Evolutionary conservation across 495 filamentous ascomycete species (phyloP).

Genomic region (Aspergillus funiculosus): DNA sequence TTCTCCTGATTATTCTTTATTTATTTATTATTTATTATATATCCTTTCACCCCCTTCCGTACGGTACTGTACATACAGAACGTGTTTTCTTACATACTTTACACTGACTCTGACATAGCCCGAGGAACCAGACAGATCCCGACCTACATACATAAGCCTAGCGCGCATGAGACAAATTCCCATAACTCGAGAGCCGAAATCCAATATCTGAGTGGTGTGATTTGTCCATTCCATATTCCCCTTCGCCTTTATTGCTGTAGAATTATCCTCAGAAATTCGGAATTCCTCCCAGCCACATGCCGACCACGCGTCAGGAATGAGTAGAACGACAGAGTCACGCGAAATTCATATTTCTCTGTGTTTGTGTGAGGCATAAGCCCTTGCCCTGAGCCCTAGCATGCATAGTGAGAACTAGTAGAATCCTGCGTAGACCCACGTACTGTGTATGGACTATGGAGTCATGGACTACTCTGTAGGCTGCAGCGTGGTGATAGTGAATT

Average conservation of each 20-base stretch:
- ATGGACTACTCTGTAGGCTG: too few relatives aligned
- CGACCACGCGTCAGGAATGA: slow-evolving; percentile 18
- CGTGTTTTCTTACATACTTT: slow-evolving; percentile 2
- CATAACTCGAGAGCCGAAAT: not conserved
- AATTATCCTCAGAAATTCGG: too few relatives aligned
- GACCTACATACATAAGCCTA: slow-evolving; percentile 8
- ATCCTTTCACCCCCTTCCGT: not conserved
- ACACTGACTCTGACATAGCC: not conserved
- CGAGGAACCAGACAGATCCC: not conserved
- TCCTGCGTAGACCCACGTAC: too few relatives aligned
- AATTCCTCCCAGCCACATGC: slow-evolving; percentile 14
- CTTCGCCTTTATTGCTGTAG: not conserved
- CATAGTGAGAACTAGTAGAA: too few relatives aligned
- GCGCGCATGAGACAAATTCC: slow-evolving; percentile 5
- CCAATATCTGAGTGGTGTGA: slow-evolving; percentile 4
- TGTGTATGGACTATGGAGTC: too few relatives aligned
- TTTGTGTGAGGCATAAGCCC: slow-evolving; percentile 15
- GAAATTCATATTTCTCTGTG: too few relatives aligned
- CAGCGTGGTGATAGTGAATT: too few relatives aligned
- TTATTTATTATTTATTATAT: slow-evolving; percentile 6
- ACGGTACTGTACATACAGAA: slow-evolving; percentile 7
- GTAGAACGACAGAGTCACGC: not conserved
- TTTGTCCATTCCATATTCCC: slow-evolving; percentile 1
- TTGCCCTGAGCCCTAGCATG: slow-evolving; percentile 26
- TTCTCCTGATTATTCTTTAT: not conserved